Evolutionary conservation across 2,329 filamentous ascomycete species (phyloP).

Genomic region (Dactylellina cionopaga): DNA sequence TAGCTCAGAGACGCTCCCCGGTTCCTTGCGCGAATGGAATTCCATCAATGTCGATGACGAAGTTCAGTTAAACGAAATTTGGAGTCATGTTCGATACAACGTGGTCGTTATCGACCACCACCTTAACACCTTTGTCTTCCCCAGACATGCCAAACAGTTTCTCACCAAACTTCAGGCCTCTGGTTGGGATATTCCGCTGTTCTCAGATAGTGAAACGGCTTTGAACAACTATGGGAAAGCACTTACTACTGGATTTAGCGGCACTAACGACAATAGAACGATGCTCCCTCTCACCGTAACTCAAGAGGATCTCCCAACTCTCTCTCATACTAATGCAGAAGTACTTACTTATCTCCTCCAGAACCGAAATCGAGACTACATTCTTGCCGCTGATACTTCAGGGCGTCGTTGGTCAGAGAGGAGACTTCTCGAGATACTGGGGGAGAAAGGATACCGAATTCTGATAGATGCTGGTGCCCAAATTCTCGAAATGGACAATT

Average conservation of each 20-base stretch:
- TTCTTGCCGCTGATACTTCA: slow-evolving; percentile 57
- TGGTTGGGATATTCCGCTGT: slow-evolving; percentile 73
- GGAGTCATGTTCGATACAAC: slow-evolving; percentile 64
- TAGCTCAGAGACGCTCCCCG: slow-evolving; percentile 62
- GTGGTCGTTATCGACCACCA: slow-evolving; percentile 70
- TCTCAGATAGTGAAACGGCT: slow-evolving; percentile 53
- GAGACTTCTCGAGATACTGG: slow-evolving; percentile 63
- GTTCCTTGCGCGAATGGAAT: slow-evolving; percentile 66
- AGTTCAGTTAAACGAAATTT: slow-evolving; percentile 66
- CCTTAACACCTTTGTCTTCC: slow-evolving; percentile 73
- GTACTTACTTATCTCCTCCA: slow-evolving; percentile 70
- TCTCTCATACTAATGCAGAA: slow-evolving; percentile 72
- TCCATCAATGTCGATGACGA: slow-evolving; percentile 70
- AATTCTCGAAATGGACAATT: slow-evolving; percentile 71
- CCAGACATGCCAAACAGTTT: slow-evolving; percentile 73
- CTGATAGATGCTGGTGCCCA: slow-evolving; percentile 74
- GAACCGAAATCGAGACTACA: slow-evolving; percentile 65
- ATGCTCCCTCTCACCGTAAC: slow-evolving; percentile 71
- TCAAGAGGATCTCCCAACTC: slow-evolving; percentile 69
- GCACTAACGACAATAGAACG: slow-evolving; percentile 73
- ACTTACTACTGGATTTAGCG: slow-evolving; percentile 75
- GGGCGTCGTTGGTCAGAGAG: slow-evolving; percentile 63
- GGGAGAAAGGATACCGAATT: slow-evolving; percentile 62
- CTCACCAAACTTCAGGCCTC: slow-evolving; percentile 71
- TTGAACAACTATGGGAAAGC: not conserved